These are phyloP conservation scores for Lentinula detonsa DNA, from an alignment of 768 basidiomycete species.

Conservation along the genomic window DNA sequence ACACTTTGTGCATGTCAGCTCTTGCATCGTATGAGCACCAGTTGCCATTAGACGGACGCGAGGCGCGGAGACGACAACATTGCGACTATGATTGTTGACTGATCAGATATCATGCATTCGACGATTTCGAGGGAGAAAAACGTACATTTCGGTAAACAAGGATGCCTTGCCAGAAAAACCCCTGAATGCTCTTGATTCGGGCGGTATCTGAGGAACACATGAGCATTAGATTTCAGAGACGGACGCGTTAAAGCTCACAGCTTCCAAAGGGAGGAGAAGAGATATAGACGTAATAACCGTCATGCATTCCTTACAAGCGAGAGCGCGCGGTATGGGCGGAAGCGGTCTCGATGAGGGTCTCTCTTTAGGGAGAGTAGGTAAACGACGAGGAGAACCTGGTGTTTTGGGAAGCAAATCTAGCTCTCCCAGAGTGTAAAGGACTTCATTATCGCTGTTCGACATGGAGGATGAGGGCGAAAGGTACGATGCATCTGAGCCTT, in stretches of 20 bases:
- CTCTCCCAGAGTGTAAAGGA: neutral
- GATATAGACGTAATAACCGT: constrained; percentile 39
- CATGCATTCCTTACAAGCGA: constrained; percentile 40
- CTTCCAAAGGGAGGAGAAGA: constrained; percentile 32
- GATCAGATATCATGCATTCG: neutral
- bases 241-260: constrained; percentile 21
- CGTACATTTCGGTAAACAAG: constrained; percentile 51
- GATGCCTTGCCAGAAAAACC: constrained; percentile 57
- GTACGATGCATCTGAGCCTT: neutral
- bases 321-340: constrained; percentile 40
- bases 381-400: constrained; percentile 10
- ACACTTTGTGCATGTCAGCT: constrained; percentile 46
- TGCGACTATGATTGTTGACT: constrained; percentile 29
- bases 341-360: constrained; percentile 35
- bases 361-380: constrained; percentile 14
- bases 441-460: neutral
- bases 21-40: constrained; percentile 58
- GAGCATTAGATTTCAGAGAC: neutral
- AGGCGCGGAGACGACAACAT: constrained; percentile 37
- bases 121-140: neutral
- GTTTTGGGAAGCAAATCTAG: neutral
- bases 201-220: constrained; percentile 29
- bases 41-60: constrained; percentile 55
- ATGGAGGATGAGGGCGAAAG: neutral
- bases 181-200: constrained; percentile 40